Evolutionary conservation across 208 protist genomes (phyloP), one percentile per base, ranked within the genome.

Genomic region (Wallacemonas rigidus): DNA sequence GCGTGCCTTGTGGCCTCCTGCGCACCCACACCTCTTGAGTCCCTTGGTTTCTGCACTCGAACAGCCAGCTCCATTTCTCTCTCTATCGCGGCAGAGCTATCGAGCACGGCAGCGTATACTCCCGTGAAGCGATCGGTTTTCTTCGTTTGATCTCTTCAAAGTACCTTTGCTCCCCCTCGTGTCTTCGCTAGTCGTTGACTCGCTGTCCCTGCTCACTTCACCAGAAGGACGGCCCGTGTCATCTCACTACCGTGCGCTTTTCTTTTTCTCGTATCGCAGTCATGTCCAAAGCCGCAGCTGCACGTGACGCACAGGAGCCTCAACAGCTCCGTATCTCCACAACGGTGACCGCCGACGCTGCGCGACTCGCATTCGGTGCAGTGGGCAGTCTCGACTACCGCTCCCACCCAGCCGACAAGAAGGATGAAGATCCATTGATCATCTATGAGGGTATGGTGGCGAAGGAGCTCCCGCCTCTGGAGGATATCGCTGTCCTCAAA

Each of bases 361-460:
- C 88, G n/a, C 78, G 80, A 15, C 75, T 78, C 2, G 77, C 82
- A 54, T 95, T 95, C 69, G 87, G 87, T 5, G 75, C 83, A 1
- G 82, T 82, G 1, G 76, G 80, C 35, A 84, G 81, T 1, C 89
- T 93, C 53, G 88, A 95, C 77, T 95, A 93, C 69, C 80, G 86
- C 53, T 81, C 83, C 51, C 83, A 89, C 67, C 90, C 88, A 9
- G 86, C 83, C 26, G 81, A 83, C 51, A 73, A 77, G 43, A 74
- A 85, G 36, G 85, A 85, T 47, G 81, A 88, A 56, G 78, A 88
- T 45, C 79, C 80, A 14, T 69, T 75, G 26, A 60, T 67, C n/a
- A 88, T 95, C 45, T 95, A 91, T 69, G 67, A 85, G 43, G 81
- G 74, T 56, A 95, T 95, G 90, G 82, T 82, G 69, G 51, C 79